These are phyloP conservation scores for Coleophoma crateriformis DNA, from an alignment of 2,329 filamentous ascomycete genomes.

Conservation along the genomic window DNA sequence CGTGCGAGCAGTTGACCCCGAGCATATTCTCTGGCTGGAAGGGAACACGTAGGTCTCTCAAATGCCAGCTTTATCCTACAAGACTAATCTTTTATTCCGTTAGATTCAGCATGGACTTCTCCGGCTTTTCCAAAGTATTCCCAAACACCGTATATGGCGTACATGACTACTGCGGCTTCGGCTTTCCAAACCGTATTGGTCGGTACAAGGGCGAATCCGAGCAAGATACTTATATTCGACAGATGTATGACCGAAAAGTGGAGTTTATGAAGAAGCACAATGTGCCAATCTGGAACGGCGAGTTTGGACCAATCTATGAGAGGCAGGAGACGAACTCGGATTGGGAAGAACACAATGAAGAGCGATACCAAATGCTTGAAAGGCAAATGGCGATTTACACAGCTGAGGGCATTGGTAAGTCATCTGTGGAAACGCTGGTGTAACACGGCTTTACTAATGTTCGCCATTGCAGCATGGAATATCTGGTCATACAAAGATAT, in stretches of 20 bases:
- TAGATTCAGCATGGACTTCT: conserved; percentile 37
- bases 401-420: conserved; percentile 5
- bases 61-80: conserved; percentile 21
- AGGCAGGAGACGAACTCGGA: conserved; percentile 7
- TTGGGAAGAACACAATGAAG: conserved; percentile 27
- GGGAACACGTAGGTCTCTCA: conserved; percentile 34
- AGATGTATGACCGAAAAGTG: conserved; percentile 39
- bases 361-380: conserved; percentile 35
- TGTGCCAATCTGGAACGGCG: conserved; percentile 44
- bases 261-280: conserved; percentile 36
- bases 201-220: conserved; percentile 32
- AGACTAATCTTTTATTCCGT: conserved; percentile 39
- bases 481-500: conserved; percentile 7
- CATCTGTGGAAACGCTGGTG: not conserved
- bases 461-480: conserved; percentile 1
- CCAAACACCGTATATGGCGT: conserved; percentile 39
- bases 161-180: conserved; percentile 36
- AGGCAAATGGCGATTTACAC: conserved; percentile 3
- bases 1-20: conserved; percentile 36
- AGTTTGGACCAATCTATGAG: conserved; percentile 38
- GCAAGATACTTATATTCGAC: conserved; percentile 34
- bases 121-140: conserved; percentile 32
- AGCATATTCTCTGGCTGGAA: conserved; percentile 39
- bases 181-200: conserved; percentile 32
- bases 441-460: not conserved